These are phyloP conservation scores for Globisporangium cylindrosporum DNA, from an alignment of 352 stramenopile genomes.

Conservation along the genomic window DNA sequence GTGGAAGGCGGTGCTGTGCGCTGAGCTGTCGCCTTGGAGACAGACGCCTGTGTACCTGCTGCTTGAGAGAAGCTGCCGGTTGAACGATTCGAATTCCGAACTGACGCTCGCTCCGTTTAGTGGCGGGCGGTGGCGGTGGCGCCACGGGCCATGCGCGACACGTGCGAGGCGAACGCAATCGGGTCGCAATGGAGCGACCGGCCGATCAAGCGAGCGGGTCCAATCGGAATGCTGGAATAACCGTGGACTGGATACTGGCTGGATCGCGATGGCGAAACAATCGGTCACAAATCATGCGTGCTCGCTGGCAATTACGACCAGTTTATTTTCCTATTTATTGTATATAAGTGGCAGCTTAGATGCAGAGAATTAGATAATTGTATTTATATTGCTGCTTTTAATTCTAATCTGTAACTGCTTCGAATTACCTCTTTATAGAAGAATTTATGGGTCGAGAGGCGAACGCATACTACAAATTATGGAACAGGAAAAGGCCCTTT, in stretches of 20 bases:
- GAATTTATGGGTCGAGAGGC: neutral
- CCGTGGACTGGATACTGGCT: neutral
- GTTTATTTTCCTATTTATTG: neutral
- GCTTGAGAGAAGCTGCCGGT: slow-evolving; percentile 1
- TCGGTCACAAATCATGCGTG: slow-evolving; percentile 2
- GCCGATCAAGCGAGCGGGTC: neutral
- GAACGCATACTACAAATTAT: neutral
- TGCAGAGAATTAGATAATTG: neutral
- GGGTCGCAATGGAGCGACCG: neutral
- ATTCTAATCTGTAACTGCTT: neutral
- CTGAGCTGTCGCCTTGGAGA: neutral
- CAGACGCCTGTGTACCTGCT: neutral
- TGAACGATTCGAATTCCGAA: slow-evolving; percentile 13
- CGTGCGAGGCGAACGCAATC: slow-evolving; percentile 2
- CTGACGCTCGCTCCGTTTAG: neutral
- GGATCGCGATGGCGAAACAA: neutral
- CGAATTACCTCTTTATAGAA: neutral
- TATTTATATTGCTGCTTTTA: fast-evolving
- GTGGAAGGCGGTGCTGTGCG: neutral
- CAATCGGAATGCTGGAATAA: neutral
- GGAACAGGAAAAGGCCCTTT: neutral
- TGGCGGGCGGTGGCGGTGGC: neutral
- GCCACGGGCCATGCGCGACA: slow-evolving; percentile 1
- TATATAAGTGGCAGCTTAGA: neutral
- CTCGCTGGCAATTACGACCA: neutral